phyloP scores from a whole-genome alignment of 768 basidiomycete genomes.

The Termitomyces sp. region DNA sequence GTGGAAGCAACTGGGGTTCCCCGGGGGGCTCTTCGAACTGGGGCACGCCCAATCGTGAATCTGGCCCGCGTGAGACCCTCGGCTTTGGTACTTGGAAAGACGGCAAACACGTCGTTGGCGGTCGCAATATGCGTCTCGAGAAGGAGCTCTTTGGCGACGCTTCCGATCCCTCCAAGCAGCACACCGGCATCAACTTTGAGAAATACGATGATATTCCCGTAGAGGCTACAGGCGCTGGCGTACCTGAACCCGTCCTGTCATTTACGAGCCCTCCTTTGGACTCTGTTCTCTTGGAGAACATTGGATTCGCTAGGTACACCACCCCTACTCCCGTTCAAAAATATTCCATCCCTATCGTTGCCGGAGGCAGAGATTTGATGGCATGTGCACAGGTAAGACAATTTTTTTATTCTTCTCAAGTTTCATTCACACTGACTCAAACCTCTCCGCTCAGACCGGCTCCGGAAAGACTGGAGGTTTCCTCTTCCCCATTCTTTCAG shows the following conservation, averaged over 20 bases:
- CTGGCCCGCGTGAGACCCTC: constrained; percentile 46
- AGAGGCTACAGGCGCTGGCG: constrained; percentile 94
- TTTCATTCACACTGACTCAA: constrained; percentile 10
- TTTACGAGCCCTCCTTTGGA: constrained; percentile 92
- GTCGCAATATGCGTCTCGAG: constrained; percentile 83
- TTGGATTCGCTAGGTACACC: constrained; percentile 86
- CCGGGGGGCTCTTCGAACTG: constrained; percentile 29
- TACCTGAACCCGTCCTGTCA: constrained; percentile 89
- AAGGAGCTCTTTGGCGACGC: constrained; percentile 94
- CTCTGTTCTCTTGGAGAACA: constrained; percentile 93
- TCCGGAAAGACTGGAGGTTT: constrained; percentile 99
- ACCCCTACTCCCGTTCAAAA: constrained; percentile 99
- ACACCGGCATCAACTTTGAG: constrained; percentile 99
- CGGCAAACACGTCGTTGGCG: constrained; percentile 81
- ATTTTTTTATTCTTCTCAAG: neutral
- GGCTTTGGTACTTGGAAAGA: constrained; percentile 86
- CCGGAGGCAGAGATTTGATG: constrained; percentile 86
- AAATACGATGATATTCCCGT: constrained; percentile 99
- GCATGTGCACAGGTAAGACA: constrained; percentile 82
- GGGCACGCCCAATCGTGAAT: constrained; percentile 28
- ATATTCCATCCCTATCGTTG: constrained; percentile 98
- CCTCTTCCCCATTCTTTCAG: constrained; percentile 97
- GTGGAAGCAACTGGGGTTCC: constrained; percentile 43
- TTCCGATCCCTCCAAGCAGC: constrained; percentile 81
- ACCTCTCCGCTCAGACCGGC: constrained; percentile 67